These are phyloP conservation scores for Acmispon strigosus DNA, from an alignment of 306 rosid species.

Conservation along the genomic window DNA sequence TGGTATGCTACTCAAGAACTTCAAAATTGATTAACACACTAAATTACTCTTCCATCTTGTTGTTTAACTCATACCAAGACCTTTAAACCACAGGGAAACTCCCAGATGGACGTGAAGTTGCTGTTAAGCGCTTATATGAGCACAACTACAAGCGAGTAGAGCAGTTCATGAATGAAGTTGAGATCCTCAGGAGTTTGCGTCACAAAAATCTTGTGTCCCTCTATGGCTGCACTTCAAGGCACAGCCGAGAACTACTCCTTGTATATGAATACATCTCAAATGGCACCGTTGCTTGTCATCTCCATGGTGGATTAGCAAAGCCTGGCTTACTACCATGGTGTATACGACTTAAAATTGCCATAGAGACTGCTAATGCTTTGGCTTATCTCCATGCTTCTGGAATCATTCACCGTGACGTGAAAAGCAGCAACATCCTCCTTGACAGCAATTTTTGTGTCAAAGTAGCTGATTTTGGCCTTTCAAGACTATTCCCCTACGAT, in stretches of 20 bases:
- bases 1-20: conserved; percentile 21
- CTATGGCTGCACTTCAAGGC: conserved; percentile 71
- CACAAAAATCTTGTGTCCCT: conserved; percentile 66
- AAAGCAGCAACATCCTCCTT: conserved; percentile 43
- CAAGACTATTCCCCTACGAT: conserved; percentile 21
- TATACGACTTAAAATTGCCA: conserved; percentile 50
- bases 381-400: conserved; percentile 74
- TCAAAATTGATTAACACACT: not conserved
- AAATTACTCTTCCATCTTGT: not conserved
- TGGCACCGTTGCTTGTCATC: conserved; percentile 76
- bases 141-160: conserved; percentile 43
- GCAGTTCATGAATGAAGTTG: conserved; percentile 36
- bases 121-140: conserved; percentile 52
- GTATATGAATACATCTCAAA: conserved; percentile 51
- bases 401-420: conserved; percentile 68
- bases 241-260: conserved; percentile 49
- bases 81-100: conserved; percentile 30
- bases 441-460: conserved; percentile 17
- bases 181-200: conserved; percentile 49
- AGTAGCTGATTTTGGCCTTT: conserved; percentile 40
- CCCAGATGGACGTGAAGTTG: conserved; percentile 36
- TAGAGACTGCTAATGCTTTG: conserved; percentile 60
- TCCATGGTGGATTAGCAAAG: conserved; percentile 38
- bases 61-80: not conserved
- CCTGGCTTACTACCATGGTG: conserved; percentile 25